A percentile compares a stretch with the other conserved stretches of the same genome.
phyloP scores from a whole-genome alignment of 2,329 filamentous ascomycete species.

The Pseudogymnoascus sp. region DNA sequence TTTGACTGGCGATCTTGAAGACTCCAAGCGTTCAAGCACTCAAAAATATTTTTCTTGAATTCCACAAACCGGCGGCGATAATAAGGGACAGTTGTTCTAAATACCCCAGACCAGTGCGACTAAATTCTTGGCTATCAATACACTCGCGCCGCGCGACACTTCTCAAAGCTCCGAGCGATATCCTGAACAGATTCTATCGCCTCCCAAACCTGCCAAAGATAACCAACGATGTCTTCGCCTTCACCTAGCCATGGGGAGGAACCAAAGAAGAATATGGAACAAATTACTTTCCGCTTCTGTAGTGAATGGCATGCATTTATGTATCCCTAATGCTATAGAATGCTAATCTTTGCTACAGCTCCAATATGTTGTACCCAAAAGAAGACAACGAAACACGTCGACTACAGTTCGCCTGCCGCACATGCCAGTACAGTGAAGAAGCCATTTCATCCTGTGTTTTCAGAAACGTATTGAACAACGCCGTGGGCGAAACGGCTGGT shows the following conservation, averaged over 20 bases:
- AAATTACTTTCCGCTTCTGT: conserved; percentile 96
- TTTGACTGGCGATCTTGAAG: neutral
- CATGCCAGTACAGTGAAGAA: conserved; percentile 83
- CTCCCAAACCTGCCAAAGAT: neutral
- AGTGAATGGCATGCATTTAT: conserved; percentile 65
- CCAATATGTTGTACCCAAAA: conserved; percentile 95
- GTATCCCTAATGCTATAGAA: neutral
- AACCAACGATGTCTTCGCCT: conserved; percentile 46
- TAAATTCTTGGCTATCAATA: neutral
- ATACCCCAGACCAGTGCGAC: neutral
- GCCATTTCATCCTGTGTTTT: conserved; percentile 87
- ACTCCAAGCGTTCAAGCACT: neutral
- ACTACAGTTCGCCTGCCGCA: conserved; percentile 92
- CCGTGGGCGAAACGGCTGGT: conserved; percentile 88
- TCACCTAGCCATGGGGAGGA: conserved; percentile 40
- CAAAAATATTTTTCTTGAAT: neutral
- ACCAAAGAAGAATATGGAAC: conserved; percentile 49
- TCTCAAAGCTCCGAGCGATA: neutral
- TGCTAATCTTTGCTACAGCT: conserved; percentile 41
- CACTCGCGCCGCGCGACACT: neutral
- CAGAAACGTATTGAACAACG: conserved; percentile 85
- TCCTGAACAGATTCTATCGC: neutral
- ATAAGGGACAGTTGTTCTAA: neutral
- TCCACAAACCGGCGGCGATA: neutral
- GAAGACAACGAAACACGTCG: conserved; percentile 78